Percentiles rank a stretch among this genome's conserved stretches.
phyloP scores from a whole-genome alignment of 495 filamentous ascomycete genomes.

The Podospora bellae-mahoneyi region DNA sequence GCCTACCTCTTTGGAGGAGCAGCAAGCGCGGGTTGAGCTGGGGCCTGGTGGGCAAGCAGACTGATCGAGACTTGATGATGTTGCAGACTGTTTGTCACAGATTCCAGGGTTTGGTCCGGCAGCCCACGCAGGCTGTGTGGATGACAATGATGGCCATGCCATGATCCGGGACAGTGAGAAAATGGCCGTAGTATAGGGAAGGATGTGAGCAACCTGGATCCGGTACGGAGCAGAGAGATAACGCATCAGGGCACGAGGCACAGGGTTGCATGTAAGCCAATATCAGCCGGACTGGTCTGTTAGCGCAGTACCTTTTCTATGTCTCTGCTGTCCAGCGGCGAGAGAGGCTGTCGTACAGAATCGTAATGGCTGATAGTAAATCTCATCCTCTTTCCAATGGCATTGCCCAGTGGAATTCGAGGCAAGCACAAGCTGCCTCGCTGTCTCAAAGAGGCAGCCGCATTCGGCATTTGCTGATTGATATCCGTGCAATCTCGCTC shows the following conservation, averaged over 20 bases:
- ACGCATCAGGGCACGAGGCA: slow-evolving; percentile 17
- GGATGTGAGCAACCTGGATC: not conserved
- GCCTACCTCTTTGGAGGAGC: not conserved
- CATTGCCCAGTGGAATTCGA: not conserved
- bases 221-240: slow-evolving; percentile 15
- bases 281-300: slow-evolving; percentile 19
- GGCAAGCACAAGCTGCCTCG: slow-evolving; percentile 9
- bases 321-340: not conserved
- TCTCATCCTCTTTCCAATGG: not conserved
- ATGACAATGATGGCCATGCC: not conserved
- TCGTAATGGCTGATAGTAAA: slow-evolving; percentile 20
- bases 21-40: slow-evolving; percentile 16
- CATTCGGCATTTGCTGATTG: slow-evolving; percentile 6
- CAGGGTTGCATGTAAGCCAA: slow-evolving; percentile 16
- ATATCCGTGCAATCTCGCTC: too few relatives aligned
- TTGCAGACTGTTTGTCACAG: slow-evolving; percentile 15
- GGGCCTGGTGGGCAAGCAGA: not conserved
- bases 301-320: slow-evolving; percentile 15
- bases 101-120: slow-evolving; percentile 13
- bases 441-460: slow-evolving; percentile 17
- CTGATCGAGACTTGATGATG: not conserved
- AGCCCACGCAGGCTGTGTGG: not conserved
- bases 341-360: slow-evolving; percentile 13
- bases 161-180: not conserved
- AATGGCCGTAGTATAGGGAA: not conserved